phyloP scores from a whole-genome alignment of 2,329 filamentous ascomycete species.

The Phialemoniopsis sp. region DNA sequence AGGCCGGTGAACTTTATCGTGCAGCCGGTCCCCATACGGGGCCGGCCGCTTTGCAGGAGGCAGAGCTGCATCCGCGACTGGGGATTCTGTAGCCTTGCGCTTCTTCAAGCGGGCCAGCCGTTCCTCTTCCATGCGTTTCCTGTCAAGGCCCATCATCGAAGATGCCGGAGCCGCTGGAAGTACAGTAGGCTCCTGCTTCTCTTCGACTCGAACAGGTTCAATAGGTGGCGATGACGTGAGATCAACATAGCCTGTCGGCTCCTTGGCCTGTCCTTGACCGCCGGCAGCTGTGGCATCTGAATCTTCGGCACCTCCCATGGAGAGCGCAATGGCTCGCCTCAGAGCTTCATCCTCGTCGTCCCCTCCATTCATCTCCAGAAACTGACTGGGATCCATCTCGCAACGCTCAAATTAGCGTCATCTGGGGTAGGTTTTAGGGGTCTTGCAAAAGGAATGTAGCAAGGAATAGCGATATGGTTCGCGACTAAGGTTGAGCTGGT shows the following conservation, averaged over 20 bases:
- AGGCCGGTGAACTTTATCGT: too few species aligned
- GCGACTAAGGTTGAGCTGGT: too few species aligned
- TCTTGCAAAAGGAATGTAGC: too few species aligned
- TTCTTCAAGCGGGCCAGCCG: slow-evolving; percentile 68
- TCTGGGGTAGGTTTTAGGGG: too few species aligned
- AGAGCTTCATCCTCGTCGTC: slow-evolving; percentile 55
- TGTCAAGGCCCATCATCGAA: slow-evolving; percentile 57
- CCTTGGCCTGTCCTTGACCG: slow-evolving; percentile 10
- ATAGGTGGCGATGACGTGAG: slow-evolving; percentile 9
- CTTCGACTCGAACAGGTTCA: background rate
- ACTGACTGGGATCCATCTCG: slow-evolving; percentile 16
- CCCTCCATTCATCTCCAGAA: slow-evolving; percentile 21
- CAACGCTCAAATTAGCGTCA: too few species aligned
- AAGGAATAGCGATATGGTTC: too few species aligned
- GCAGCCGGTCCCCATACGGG: too few species aligned
- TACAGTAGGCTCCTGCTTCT: slow-evolving; percentile 10
- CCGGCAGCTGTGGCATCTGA: background rate
- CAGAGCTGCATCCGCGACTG: background rate
- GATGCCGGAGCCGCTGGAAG: slow-evolving; percentile 15
- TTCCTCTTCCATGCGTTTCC: slow-evolving; percentile 82
- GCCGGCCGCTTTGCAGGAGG: slow-evolving; percentile 7
- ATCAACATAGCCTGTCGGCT: slow-evolving; percentile 9
- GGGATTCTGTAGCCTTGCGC: slow-evolving; percentile 21
- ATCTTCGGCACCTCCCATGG: slow-evolving; percentile 29
- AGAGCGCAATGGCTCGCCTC: slow-evolving; percentile 56